These are phyloP conservation scores for Thelonectria rubi DNA, from an alignment of 2,329 filamentous ascomycete genomes.

Conservation along the genomic window DNA sequence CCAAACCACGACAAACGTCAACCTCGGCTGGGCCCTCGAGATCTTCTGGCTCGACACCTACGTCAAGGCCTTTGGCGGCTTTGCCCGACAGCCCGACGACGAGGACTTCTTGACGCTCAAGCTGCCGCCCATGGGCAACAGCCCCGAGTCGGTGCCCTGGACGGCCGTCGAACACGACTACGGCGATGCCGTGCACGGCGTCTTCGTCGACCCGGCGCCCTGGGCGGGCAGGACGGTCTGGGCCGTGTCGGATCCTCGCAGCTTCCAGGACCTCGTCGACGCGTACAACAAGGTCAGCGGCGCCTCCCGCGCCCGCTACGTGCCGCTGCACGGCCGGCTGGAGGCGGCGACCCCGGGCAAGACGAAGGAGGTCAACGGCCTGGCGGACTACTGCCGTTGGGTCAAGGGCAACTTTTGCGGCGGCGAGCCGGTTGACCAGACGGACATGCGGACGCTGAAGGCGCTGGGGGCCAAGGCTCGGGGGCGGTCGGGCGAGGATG, in stretches of 20 bases:
- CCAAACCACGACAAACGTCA: background rate
- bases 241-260: background rate
- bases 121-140: conserved; percentile 11
- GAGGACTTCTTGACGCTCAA: conserved; percentile 5
- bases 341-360: background rate
- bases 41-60: background rate
- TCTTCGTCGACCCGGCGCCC: conserved; percentile 3
- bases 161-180: background rate
- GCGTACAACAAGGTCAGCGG: background rate
- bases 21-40: background rate
- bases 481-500: no score
- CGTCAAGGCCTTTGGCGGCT: background rate
- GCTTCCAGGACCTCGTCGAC: background rate
- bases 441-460: no score
- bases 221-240: background rate
- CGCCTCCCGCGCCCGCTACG: background rate
- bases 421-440: background rate
- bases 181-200: conserved; percentile 2
- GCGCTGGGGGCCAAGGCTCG: no score
- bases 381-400: background rate
- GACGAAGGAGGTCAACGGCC: background rate
- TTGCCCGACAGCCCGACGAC: background rate
- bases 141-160: conserved; percentile 11
- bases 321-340: background rate
- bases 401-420: background rate